Base-by-base conservation (phyloP, 768 basidiomycete genomes). In the Suillus hirtellus region DNA sequence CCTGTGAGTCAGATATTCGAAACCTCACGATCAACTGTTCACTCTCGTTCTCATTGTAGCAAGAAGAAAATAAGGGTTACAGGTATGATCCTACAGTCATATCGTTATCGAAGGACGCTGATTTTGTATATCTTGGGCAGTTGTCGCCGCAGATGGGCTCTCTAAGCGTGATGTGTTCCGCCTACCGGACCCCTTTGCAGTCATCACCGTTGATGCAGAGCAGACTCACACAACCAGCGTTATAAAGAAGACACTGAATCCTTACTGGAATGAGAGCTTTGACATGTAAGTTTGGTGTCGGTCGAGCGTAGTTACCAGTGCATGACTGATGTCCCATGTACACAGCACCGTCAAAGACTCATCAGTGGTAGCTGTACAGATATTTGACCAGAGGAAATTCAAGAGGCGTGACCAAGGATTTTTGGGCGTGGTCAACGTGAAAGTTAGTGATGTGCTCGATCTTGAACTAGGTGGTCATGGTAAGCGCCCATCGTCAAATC, bases 301-400 rank as follows among this genome's bases (percentile, higher is more conserved):
- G 56, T 58, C 19, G 40, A 31, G 44, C 14, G 55, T 31, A 11
- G 31, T 21, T 9, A 52, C 7, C 46, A 27, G 31, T 47, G 37
- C 56, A 31, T 50, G 37, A 63, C 24, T 19, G 5, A 44, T 42
- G 31, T 9, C 56, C 15, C 58, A 64, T 65, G 61, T 61, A 60
- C 47, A 31, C 69, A 98, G 96, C 68, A 92, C 86, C 59, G 96
- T 97, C 73, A 96, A 95, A 76, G 97, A 99, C 69, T 94, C 93
- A n/a, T 98, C 96, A 19, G 93, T 99, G 55, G 86, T 99, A 63
- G 94, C 95, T 5, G 96, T 99, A 1, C 97, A 99, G 78, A 97
- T 99, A 70, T 99, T 99, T 69, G 97, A 99, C 78, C 96, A 99
- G 77, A 89, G 95, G 76, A 99, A 99, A 79, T 99, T 99, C 82